These are phyloP conservation scores for Platanus orientalis DNA, from an alignment of 164 flowering plant genomes.

Conservation along the genomic window DNA sequence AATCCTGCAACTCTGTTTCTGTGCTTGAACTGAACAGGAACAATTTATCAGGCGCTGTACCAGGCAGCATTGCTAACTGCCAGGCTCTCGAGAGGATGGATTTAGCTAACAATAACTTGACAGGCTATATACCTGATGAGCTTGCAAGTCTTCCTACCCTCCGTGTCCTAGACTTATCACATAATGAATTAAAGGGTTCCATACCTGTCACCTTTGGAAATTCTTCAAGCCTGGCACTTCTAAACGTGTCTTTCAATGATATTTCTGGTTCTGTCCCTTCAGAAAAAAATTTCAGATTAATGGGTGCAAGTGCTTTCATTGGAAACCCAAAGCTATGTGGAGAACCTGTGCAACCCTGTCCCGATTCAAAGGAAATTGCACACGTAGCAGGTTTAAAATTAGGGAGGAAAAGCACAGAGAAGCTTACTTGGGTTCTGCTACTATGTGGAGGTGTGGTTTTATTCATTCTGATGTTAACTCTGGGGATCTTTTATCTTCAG, in stretches of 20 bases:
- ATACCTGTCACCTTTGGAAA: conserved; percentile 47
- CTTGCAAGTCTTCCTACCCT: conserved; percentile 52
- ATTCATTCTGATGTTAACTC: conserved; percentile 27
- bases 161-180: conserved; percentile 49
- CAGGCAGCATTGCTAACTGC: conserved; percentile 48
- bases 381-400: conserved; percentile 22
- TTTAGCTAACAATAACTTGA: conserved; percentile 45
- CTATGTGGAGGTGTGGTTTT: conserved; percentile 44
- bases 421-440: conserved; percentile 44
- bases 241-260: conserved; percentile 78
- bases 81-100: conserved; percentile 39
- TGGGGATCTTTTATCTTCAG: conserved; percentile 42
- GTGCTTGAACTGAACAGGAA: conserved; percentile 58
- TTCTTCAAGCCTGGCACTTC: conserved; percentile 43
- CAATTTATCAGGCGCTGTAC: conserved; percentile 48
- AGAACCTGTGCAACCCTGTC: conserved; percentile 59
- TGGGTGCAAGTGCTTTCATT: conserved; percentile 61
- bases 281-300: conserved; percentile 32
- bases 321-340: conserved; percentile 86
- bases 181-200: conserved; percentile 56
- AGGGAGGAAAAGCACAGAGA: conserved; percentile 39
- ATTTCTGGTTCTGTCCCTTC: conserved; percentile 72
- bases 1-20: conserved; percentile 46
- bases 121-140: conserved; percentile 52
- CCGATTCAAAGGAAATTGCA: conserved; percentile 28